phyloP scores from a whole-genome alignment of 2,329 filamentous ascomycete species.

The Kalaharituber pfeilii region DNA sequence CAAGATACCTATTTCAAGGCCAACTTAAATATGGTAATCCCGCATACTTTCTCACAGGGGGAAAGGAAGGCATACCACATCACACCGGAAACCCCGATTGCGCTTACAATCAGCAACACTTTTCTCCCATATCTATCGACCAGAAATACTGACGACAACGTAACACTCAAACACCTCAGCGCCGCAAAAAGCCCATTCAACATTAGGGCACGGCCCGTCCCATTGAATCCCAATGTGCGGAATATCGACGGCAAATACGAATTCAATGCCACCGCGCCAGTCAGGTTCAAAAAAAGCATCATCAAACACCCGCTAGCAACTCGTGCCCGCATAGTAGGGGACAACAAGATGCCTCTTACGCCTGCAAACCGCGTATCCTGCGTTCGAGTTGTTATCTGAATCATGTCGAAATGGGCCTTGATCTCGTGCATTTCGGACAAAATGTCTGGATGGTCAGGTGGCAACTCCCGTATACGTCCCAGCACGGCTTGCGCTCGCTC shows the following conservation, averaged over 20 bases:
- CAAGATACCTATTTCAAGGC: constrained; percentile 19
- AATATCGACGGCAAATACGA: constrained; percentile 22
- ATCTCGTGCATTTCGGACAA: not conserved
- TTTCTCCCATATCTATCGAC: constrained; percentile 4
- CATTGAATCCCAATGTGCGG: constrained; percentile 18
- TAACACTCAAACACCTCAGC: not conserved
- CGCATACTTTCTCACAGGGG: not conserved
- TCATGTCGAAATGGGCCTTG: too few relatives aligned
- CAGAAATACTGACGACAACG: not conserved
- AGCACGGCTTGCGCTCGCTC: not conserved
- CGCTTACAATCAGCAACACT: constrained; percentile 6
- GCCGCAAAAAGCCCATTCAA: constrained; percentile 15
- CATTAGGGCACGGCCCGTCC: constrained; percentile 18
- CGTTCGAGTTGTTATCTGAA: not conserved
- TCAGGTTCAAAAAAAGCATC: constrained; percentile 22
- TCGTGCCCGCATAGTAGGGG: constrained; percentile 18
- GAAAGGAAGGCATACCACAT: not conserved
- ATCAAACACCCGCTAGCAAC: constrained; percentile 17
- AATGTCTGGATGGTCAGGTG: not conserved
- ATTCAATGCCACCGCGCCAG: constrained; percentile 22
- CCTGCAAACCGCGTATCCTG: not conserved
- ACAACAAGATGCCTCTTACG: not conserved
- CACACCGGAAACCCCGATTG: not conserved
- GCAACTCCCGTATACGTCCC: not conserved
- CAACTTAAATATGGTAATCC: too few relatives aligned